These are phyloP conservation scores for Fusarium euwallaceae DNA, from an alignment of 2,329 filamentous ascomycete species.

Conservation along the genomic window DNA sequence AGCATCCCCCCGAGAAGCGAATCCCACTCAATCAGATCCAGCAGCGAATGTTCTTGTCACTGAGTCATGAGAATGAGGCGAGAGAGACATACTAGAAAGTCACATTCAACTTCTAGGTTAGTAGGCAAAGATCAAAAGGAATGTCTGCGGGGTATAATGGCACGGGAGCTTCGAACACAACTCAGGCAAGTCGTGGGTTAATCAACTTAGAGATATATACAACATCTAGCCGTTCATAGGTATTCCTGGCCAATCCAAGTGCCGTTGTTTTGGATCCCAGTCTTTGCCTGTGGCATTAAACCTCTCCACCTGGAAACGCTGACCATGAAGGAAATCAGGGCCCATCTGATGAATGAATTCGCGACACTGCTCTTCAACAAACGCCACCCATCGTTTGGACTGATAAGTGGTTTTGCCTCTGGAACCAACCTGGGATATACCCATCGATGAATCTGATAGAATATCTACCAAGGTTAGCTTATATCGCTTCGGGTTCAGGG, in stretches of 20 bases:
- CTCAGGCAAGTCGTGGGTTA: background rate
- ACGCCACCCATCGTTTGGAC: background rate
- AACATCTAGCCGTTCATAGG: background rate
- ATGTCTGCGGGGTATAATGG: background rate
- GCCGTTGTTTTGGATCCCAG: background rate
- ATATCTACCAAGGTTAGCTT: background rate
- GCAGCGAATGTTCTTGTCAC: constrained; percentile 64
- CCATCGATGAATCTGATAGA: background rate
- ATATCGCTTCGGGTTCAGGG: background rate
- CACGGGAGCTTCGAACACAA: background rate
- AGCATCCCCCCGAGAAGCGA: constrained; percentile 79
- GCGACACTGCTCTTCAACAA: background rate
- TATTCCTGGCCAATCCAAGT: background rate
- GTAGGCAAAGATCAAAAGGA: background rate
- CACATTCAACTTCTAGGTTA: background rate
- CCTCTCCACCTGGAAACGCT: background rate
- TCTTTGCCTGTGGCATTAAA: background rate
- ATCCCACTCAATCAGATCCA: constrained; percentile 85
- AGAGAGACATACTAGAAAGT: background rate
- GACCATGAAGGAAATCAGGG: background rate
- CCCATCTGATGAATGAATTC: background rate
- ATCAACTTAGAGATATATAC: background rate
- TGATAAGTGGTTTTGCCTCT: background rate
- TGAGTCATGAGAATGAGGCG: background rate
- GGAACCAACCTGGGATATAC: background rate